These are phyloP conservation scores for Arachis hypogaea DNA, from an alignment of 306 rosid species.

Conservation along the genomic window DNA sequence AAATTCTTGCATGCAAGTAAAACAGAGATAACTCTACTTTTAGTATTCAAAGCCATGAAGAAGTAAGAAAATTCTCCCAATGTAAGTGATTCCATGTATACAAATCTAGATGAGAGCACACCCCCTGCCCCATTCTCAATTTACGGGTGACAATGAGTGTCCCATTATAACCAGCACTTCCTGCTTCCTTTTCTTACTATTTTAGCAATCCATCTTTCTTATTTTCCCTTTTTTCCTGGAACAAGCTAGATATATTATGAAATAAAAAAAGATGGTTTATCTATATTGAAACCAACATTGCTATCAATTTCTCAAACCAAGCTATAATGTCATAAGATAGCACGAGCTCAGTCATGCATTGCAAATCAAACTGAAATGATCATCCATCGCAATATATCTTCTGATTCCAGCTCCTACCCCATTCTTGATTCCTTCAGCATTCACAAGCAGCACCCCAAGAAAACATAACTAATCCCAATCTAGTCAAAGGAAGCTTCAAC, in stretches of 20 bases:
- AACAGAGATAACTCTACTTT: neutral
- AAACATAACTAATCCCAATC: neutral
- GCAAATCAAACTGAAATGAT: neutral
- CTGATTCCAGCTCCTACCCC: neutral
- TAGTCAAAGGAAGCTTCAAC: constrained; percentile 35
- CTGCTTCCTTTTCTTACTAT: neutral
- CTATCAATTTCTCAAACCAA: neutral
- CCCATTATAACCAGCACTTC: constrained; percentile 3
- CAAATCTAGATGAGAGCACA: constrained; percentile 9
- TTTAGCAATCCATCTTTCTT: neutral
- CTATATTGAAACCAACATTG: neutral
- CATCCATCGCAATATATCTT: neutral
- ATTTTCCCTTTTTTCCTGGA: neutral
- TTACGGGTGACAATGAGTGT: neutral
- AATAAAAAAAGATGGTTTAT: neutral
- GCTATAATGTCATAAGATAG: neutral
- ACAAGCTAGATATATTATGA: neutral
- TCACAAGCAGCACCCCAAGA: neutral
- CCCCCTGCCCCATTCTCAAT: neutral
- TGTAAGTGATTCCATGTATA: neutral
- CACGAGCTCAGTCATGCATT: constrained; percentile 2
- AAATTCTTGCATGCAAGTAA: neutral
- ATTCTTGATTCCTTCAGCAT: constrained; percentile 5
- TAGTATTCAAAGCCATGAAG: constrained; percentile 8
- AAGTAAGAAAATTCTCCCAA: neutral